These are phyloP conservation scores for Pulveroboletus sp. DNA, from an alignment of 768 basidiomycete genomes.

Conservation along the genomic window DNA sequence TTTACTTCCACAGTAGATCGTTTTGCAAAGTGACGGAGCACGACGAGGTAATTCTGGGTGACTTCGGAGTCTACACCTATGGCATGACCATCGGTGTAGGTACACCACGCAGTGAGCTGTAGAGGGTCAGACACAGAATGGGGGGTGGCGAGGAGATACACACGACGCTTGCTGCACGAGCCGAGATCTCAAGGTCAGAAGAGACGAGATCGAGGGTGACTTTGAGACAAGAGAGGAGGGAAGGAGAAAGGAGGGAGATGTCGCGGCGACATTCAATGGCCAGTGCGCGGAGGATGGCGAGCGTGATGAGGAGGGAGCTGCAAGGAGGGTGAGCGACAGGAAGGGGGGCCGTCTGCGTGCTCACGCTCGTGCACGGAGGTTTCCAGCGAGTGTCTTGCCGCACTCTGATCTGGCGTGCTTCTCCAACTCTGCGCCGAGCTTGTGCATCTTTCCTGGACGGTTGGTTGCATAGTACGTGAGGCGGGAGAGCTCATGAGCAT, in stretches of 20 bases:
- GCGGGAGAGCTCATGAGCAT: constrained; percentile 79
- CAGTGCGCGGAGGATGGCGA: constrained; percentile 76
- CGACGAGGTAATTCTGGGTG: constrained; percentile 65
- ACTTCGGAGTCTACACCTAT: constrained; percentile 72
- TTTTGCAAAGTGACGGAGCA: constrained; percentile 58
- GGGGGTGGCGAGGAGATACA: constrained; percentile 25
- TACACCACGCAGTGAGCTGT: constrained; percentile 88
- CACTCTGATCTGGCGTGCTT: constrained; percentile 64
- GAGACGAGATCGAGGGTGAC: constrained; percentile 49
- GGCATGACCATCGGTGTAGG: constrained; percentile 81
- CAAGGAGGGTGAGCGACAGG: not conserved
- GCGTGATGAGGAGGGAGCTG: constrained; percentile 76
- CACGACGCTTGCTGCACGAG: constrained; percentile 77
- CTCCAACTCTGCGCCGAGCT: constrained; percentile 71
- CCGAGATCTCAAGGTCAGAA: constrained; percentile 69
- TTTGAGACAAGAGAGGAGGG: constrained; percentile 63
- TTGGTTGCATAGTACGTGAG: constrained; percentile 86
- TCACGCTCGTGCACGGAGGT: constrained; percentile 75
- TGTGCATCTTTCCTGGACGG: constrained; percentile 72
- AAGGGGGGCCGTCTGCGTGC: constrained; percentile 26
- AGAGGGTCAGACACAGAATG: not conserved
- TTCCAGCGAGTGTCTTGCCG: constrained; percentile 62
- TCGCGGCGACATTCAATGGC: constrained; percentile 86
- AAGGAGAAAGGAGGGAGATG: constrained; percentile 66
- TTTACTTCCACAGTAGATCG: constrained; percentile 49